phyloP scores from a whole-genome alignment of 371 early-diverging fungal species.

The Lichtheimia ornata region DNA sequence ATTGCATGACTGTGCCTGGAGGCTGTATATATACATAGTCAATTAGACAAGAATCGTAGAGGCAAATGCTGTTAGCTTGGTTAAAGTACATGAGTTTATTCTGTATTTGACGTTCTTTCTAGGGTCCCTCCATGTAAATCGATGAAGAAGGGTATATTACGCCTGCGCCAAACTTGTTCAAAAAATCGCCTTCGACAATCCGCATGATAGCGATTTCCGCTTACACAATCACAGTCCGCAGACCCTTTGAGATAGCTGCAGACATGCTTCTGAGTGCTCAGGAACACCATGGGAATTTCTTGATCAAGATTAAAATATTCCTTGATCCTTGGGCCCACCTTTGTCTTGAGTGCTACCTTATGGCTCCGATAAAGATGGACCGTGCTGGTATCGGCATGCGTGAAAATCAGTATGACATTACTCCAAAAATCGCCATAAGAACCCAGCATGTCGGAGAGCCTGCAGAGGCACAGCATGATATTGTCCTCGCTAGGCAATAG shows the following conservation, averaged over 20 bases:
- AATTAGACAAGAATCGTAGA: too few species aligned
- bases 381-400: constrained; percentile 35
- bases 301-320: constrained; percentile 20
- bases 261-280: constrained; percentile 38
- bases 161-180: constrained; percentile 37
- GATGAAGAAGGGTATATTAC: constrained; percentile 18
- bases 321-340: constrained; percentile 23
- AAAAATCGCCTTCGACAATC: constrained; percentile 39
- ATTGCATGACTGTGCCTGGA: too few species aligned
- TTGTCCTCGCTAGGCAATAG: constrained; percentile 24
- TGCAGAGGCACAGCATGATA: constrained; percentile 29
- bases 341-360: constrained; percentile 33
- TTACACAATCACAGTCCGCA: constrained; percentile 45
- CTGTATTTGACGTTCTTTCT: not conserved
- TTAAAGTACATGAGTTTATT: too few species aligned
- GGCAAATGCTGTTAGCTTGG: too few species aligned
- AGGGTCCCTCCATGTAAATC: not conserved
- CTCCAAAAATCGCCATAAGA: constrained; percentile 31
- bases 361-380: constrained; percentile 22
- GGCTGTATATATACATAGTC: too few species aligned
- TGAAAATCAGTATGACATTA: constrained; percentile 44
- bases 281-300: constrained; percentile 43
- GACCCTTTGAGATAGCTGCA: constrained; percentile 37
- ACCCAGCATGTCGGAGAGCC: constrained; percentile 17
- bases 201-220: constrained; percentile 34